Percentiles rank a stretch among this genome's conserved stretches.
Conservation (phyloP, 108 stramenopile genomes). For the Hondaea fermentalgiana region DNA sequence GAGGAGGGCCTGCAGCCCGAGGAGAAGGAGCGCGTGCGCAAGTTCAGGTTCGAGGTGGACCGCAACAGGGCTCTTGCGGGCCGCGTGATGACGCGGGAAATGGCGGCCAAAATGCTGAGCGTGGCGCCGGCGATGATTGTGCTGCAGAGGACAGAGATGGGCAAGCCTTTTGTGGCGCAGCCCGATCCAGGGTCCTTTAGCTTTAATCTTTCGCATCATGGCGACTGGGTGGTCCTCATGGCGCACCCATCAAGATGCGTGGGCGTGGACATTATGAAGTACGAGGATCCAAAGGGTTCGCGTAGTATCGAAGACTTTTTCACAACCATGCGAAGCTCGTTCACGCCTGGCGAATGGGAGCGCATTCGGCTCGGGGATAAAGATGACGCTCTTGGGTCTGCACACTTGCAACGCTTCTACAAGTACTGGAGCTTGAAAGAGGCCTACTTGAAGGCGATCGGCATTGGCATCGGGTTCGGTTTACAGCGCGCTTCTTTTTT, state of each 20-base stretch:
- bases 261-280: not conserved
- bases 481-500: not conserved
- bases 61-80: not conserved
- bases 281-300: not conserved
- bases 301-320: not conserved
- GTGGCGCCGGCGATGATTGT: not conserved
- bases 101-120: not conserved
- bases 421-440: slow-evolving; percentile 10
- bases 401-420: not conserved
- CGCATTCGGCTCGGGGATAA: not conserved
- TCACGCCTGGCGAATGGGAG: not conserved
- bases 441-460: not conserved
- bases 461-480: not conserved
- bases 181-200: not conserved
- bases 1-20: not conserved
- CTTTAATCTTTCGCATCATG: not conserved
- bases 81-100: not conserved
- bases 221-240: not conserved
- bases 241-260: not conserved
- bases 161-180: not conserved
- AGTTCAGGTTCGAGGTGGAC: not conserved
- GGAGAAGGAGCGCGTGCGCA: not conserved
- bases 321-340: not conserved
- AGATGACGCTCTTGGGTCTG: not conserved
- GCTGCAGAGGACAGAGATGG: not conserved